These are phyloP conservation scores for Cladosporium velox DNA, from an alignment of 2,329 filamentous ascomycete genomes.

Conservation along the genomic window DNA sequence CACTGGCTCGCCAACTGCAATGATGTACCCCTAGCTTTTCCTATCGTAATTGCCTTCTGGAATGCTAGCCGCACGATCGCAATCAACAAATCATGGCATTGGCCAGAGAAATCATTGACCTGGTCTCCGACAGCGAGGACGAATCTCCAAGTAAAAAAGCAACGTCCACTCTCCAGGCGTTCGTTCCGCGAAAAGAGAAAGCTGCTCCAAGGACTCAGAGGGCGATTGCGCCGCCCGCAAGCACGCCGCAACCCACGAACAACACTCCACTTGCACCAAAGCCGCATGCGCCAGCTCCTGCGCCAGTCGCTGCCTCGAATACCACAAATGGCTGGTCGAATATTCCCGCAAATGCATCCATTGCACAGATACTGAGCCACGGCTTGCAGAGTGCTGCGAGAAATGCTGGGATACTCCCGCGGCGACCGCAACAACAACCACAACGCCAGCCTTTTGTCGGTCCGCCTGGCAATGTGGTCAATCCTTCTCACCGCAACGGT, in stretches of 20 bases:
- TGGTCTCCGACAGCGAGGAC: constrained; percentile 20
- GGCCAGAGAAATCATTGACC: constrained; percentile 15
- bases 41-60: not conserved
- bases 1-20: not conserved
- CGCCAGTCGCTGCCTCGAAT: not conserved
- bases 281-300: not conserved
- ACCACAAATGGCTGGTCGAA: not conserved
- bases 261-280: not conserved
- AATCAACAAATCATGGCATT: not conserved
- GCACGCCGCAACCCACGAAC: not conserved
- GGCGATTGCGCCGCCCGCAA: not conserved
- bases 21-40: not conserved
- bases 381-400: not conserved
- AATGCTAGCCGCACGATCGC: not conserved
- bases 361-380: constrained; percentile 3
- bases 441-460: not conserved
- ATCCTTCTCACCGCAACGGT: not conserved
- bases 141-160: constrained; percentile 19
- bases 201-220: not conserved
- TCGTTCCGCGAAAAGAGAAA: constrained; percentile 24
- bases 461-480: not conserved
- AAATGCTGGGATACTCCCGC: not conserved
- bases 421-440: not conserved
- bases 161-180: constrained; percentile 15
- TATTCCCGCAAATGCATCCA: not conserved